Evolutionary conservation across 768 basidiomycete species (phyloP).

Genomic region (Tricholoma saponaceum): DNA sequence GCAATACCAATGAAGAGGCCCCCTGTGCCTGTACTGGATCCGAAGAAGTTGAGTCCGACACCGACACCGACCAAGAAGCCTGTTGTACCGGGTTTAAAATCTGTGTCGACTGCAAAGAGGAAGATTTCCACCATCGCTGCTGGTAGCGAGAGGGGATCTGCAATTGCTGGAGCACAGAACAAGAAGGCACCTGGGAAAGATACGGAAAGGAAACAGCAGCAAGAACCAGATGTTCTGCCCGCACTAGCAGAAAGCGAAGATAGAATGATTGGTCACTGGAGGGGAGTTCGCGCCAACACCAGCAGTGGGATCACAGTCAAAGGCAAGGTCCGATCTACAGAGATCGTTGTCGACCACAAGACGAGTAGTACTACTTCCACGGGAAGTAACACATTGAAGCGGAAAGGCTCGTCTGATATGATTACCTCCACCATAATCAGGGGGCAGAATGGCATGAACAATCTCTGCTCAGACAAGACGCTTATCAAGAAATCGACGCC

Average conservation of each 20-base stretch:
- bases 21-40: slow-evolving; percentile 27
- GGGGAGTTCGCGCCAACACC: slow-evolving; percentile 12
- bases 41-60: slow-evolving; percentile 27
- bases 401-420: slow-evolving; percentile 42
- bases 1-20: slow-evolving; percentile 23
- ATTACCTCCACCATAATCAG: slow-evolving; percentile 30
- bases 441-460: background rate
- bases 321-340: slow-evolving; percentile 15
- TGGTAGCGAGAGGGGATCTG: background rate
- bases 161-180: slow-evolving; percentile 1
- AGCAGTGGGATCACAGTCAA: slow-evolving; percentile 21
- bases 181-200: slow-evolving; percentile 8
- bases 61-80: slow-evolving; percentile 20
- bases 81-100: slow-evolving; percentile 15
- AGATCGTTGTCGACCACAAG: slow-evolving; percentile 33
- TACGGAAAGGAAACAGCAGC: slow-evolving; percentile 6
- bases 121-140: slow-evolving; percentile 15
- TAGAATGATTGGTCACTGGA: slow-evolving; percentile 5
- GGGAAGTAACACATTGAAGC: slow-evolving; percentile 37
- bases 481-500: slow-evolving; percentile 9
- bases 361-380: slow-evolving; percentile 41
- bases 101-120: slow-evolving; percentile 24
- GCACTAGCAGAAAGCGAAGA: background rate
- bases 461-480: background rate
- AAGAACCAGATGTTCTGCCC: background rate